Evolutionary conservation across 2,329 filamentous ascomycete species (phyloP).

Genomic region (Hymenotorrendiella dingleyae): DNA sequence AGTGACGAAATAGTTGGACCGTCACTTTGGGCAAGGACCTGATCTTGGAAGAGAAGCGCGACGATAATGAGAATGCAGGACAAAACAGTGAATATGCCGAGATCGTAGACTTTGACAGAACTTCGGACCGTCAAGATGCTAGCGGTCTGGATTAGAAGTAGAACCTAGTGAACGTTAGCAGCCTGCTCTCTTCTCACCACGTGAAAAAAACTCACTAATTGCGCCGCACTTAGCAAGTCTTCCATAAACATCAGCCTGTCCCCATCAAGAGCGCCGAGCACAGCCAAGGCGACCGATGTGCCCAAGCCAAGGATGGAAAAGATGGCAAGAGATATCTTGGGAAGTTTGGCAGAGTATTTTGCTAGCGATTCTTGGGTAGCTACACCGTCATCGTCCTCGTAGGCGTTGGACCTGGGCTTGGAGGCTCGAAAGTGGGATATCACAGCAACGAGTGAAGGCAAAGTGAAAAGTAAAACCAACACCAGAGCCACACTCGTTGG

Average conservation of each 20-base stretch:
- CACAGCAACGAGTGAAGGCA: slow-evolving; percentile 34
- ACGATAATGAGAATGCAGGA: slow-evolving; percentile 41
- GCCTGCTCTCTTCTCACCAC: too few relatives aligned
- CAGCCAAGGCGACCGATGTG: slow-evolving; percentile 49
- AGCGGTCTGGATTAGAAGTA: slow-evolving; percentile 47
- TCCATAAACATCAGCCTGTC: slow-evolving; percentile 41
- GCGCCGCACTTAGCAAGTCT: slow-evolving; percentile 53
- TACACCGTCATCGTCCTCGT: slow-evolving; percentile 64
- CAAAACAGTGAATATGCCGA: slow-evolving; percentile 46
- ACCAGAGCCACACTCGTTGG: slow-evolving; percentile 28
- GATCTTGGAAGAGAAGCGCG: slow-evolving; percentile 41
- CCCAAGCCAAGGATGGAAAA: slow-evolving; percentile 49
- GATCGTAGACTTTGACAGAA: slow-evolving; percentile 46
- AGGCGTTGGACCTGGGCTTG: slow-evolving; percentile 39
- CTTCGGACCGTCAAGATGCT: slow-evolving; percentile 43
- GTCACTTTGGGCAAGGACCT: slow-evolving; percentile 31
- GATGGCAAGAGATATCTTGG: slow-evolving; percentile 49
- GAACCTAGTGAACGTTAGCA: slow-evolving; percentile 34
- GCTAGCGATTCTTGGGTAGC: slow-evolving; percentile 58
- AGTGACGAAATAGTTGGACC: slow-evolving; percentile 13
- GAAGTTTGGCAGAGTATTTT: slow-evolving; percentile 54
- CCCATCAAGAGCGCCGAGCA: slow-evolving; percentile 42
- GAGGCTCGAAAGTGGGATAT: slow-evolving; percentile 30
- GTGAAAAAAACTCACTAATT: slow-evolving; percentile 67
- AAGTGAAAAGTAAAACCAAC: slow-evolving; percentile 33